These are phyloP conservation scores for Elsinoe arachidis DNA, from an alignment of 2,329 filamentous ascomycete genomes.

Conservation along the genomic window DNA sequence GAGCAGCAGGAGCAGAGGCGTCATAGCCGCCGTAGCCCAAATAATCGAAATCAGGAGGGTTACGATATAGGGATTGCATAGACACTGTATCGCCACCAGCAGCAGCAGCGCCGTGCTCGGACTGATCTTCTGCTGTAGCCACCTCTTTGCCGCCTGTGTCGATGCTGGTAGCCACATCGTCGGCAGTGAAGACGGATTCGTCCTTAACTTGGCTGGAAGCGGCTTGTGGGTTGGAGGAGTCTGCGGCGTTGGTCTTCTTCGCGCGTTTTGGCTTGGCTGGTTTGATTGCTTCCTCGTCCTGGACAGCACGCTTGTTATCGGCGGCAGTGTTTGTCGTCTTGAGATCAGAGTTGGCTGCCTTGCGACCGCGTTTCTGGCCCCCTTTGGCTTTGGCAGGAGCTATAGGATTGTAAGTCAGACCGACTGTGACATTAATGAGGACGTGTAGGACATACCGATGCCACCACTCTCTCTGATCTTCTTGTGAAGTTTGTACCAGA, in stretches of 20 bases:
- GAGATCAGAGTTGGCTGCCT: background rate
- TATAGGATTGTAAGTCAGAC: no score
- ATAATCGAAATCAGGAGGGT: background rate
- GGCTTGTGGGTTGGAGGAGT: background rate
- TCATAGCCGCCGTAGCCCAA: background rate
- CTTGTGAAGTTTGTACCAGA: constrained; percentile 56
- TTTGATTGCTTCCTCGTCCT: background rate
- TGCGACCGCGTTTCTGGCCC: background rate
- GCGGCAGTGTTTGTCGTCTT: background rate
- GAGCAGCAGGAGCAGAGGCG: background rate
- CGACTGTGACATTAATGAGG: background rate
- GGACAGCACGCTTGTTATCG: background rate
- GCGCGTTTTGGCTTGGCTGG: background rate
- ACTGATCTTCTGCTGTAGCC: background rate
- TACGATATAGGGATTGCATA: background rate
- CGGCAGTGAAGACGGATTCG: background rate
- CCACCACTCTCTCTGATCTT: constrained; percentile 46
- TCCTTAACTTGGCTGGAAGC: background rate
- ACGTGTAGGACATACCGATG: background rate
- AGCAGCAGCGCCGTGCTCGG: background rate
- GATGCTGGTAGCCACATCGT: background rate
- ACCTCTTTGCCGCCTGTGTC: background rate
- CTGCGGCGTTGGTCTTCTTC: background rate
- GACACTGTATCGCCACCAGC: background rate
- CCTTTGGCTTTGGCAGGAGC: background rate